phyloP scores from a whole-genome alignment of 768 basidiomycete species.

The Boletus tomentosulus region DNA sequence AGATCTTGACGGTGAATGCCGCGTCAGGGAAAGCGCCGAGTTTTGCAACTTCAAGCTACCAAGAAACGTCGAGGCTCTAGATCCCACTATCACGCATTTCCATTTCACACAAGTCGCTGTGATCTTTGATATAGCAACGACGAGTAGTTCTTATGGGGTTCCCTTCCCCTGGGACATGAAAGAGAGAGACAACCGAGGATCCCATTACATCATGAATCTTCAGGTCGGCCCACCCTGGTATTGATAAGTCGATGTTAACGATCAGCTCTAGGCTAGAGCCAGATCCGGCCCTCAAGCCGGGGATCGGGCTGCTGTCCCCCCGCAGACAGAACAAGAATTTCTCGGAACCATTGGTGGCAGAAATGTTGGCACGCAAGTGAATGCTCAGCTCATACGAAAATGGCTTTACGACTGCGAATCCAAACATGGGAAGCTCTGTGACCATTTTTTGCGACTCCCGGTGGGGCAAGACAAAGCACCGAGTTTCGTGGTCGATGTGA shows the following conservation, averaged over 20 bases:
- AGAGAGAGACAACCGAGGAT: background rate
- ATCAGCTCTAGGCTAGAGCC: conserved; percentile 3
- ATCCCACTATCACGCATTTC: conserved; percentile 9
- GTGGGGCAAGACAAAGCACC: background rate
- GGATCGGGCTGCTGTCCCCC: background rate
- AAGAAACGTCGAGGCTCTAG: background rate
- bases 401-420: conserved; percentile 17
- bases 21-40: background rate
- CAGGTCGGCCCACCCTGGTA: background rate
- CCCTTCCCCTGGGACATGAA: conserved; percentile 11
- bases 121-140: background rate
- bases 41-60: conserved; percentile 11
- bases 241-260: background rate
- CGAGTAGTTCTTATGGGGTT: background rate
- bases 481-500: conserved; percentile 14
- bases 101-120: conserved; percentile 11
- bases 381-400: conserved; percentile 6
- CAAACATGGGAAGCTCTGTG: conserved; percentile 7
- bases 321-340: background rate
- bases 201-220: conserved; percentile 4
- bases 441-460: background rate
- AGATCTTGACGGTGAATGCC: conserved; percentile 5
- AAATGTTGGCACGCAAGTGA: background rate
- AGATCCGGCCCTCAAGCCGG: background rate
- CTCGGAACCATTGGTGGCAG: conserved; percentile 8